These are phyloP conservation scores for Moesziomyces globuligerus DNA, from an alignment of 1,284 basidiomycete genomes.

Conservation along the genomic window DNA sequence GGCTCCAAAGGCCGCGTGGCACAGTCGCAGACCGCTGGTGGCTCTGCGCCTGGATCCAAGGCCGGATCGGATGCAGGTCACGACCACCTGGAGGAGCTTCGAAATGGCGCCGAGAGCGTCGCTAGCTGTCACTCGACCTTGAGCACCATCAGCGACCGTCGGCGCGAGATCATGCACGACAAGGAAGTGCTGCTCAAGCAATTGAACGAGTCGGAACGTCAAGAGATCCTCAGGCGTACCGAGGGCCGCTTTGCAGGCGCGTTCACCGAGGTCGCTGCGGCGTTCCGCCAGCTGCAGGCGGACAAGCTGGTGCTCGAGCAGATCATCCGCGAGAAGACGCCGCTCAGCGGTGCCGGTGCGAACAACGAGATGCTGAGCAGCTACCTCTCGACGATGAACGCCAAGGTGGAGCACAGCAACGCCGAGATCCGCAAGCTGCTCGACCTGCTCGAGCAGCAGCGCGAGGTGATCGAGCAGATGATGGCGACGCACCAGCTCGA, in stretches of 20 bases:
- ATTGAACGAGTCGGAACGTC: slow-evolving; percentile 21
- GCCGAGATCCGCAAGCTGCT: slow-evolving; percentile 56
- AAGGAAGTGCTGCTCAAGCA: slow-evolving; percentile 21
- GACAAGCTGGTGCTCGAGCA: slow-evolving; percentile 56
- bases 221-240: slow-evolving; percentile 44
- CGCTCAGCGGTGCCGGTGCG: slow-evolving; percentile 41
- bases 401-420: slow-evolving; percentile 43
- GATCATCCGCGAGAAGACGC: slow-evolving; percentile 57
- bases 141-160: slow-evolving; percentile 37
- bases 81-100: neutral
- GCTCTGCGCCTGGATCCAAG: neutral
- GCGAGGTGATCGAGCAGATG: slow-evolving; percentile 61
- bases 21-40: neutral
- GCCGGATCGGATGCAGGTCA: slow-evolving; percentile 11
- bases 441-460: slow-evolving; percentile 59
- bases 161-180: slow-evolving; percentile 47
- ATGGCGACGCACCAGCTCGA: slow-evolving; percentile 57
- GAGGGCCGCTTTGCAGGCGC: slow-evolving; percentile 55
- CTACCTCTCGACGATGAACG: slow-evolving; percentile 49
- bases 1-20: slow-evolving; percentile 1
- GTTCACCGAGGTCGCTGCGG: slow-evolving; percentile 50
- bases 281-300: slow-evolving; percentile 60
- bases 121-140: slow-evolving; percentile 25
- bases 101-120: slow-evolving; percentile 17
- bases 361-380: slow-evolving; percentile 41